Conservation (phyloP, 108 stramenopile genomes). For the Stephanodiscus triporus region DNA sequence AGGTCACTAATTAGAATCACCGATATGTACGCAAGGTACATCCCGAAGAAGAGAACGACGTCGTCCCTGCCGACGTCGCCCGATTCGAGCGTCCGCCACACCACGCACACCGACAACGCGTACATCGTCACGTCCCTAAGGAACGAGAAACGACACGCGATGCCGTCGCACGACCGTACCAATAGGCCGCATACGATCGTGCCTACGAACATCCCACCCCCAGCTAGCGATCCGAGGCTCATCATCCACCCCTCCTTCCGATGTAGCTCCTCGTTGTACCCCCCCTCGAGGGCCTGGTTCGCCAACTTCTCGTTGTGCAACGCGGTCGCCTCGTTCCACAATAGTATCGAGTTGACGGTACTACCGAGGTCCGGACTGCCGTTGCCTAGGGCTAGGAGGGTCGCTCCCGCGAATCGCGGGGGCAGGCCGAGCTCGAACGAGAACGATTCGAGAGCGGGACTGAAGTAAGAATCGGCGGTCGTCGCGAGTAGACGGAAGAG, state of each 20-base stretch:
- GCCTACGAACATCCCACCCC: constrained; percentile 73
- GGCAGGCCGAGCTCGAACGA: constrained; percentile 58
- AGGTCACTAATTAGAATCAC: constrained; percentile 49
- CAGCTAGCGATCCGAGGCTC: constrained; percentile 67
- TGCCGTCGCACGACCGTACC: constrained; percentile 42
- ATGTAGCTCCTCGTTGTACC: background rate
- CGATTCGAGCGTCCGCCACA: constrained; percentile 30
- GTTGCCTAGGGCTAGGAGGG: constrained; percentile 81
- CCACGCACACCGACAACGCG: constrained; percentile 31
- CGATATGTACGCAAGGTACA: constrained; percentile 44
- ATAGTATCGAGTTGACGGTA: constrained; percentile 58
- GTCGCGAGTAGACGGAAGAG: constrained; percentile 66
- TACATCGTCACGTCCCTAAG: constrained; percentile 53
- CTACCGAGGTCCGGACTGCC: constrained; percentile 81
- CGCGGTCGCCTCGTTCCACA: constrained; percentile 30
- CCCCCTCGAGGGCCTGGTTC: background rate
- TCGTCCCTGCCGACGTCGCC: constrained; percentile 27
- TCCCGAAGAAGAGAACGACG: constrained; percentile 31
- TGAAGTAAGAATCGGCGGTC: constrained; percentile 83
- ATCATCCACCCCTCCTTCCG: constrained; percentile 47
- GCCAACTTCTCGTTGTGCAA: background rate
- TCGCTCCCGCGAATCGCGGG: constrained; percentile 82
- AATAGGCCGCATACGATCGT: constrained; percentile 57
- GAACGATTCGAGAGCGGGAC: constrained; percentile 70
- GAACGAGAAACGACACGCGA: constrained; percentile 50